A percentile compares a stretch with the other conserved stretches of the same genome.
Evolutionary conservation across 2,329 filamentous ascomycete genomes (phyloP).

Genomic region (Cordyceps cicadae): DNA sequence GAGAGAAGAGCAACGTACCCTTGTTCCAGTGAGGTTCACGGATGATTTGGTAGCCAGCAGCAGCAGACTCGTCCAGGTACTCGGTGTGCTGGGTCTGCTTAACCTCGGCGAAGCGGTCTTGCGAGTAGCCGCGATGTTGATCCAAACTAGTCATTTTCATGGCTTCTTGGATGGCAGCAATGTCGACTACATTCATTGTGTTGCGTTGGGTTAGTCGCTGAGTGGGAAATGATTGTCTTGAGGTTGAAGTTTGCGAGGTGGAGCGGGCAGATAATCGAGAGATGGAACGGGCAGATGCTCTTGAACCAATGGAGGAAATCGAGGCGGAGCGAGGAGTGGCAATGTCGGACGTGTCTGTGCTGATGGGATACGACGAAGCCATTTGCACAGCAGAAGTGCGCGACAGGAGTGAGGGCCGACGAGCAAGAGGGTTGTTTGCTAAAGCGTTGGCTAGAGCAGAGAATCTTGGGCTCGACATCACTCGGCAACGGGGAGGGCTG

Average conservation of each 20-base stretch:
- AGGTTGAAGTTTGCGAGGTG: conserved; percentile 42
- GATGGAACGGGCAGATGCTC: conserved; percentile 35
- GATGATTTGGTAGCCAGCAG: conserved; percentile 53
- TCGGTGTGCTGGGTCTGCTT: conserved; percentile 46
- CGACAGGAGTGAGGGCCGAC: conserved; percentile 7
- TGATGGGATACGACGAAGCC: conserved; percentile 26
- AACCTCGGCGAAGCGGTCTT: conserved; percentile 48
- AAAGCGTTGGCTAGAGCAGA: conserved; percentile 6
- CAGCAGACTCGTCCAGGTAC: conserved; percentile 42
- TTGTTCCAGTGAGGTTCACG: conserved; percentile 58
- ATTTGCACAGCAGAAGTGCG: conserved; percentile 12
- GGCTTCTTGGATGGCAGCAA: conserved; percentile 47
- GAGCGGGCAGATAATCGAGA: conserved; percentile 39
- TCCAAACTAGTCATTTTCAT: conserved; percentile 55
- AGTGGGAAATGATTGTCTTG: conserved; percentile 39
- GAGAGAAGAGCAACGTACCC: conserved; percentile 34
- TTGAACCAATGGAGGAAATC: conserved; percentile 38
- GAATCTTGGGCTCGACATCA: conserved; percentile 12
- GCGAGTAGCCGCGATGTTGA: conserved; percentile 51
- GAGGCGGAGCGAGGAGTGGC: conserved; percentile 48
- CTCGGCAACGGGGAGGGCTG: not conserved
- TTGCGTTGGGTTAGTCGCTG: conserved; percentile 45
- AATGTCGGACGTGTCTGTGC: conserved; percentile 41
- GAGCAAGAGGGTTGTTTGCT: conserved; percentile 15
- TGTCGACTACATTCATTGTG: conserved; percentile 49